Evolutionary conservation across 352 stramenopile species (phyloP).

Genomic region (Elongisporangium prolatum): DNA sequence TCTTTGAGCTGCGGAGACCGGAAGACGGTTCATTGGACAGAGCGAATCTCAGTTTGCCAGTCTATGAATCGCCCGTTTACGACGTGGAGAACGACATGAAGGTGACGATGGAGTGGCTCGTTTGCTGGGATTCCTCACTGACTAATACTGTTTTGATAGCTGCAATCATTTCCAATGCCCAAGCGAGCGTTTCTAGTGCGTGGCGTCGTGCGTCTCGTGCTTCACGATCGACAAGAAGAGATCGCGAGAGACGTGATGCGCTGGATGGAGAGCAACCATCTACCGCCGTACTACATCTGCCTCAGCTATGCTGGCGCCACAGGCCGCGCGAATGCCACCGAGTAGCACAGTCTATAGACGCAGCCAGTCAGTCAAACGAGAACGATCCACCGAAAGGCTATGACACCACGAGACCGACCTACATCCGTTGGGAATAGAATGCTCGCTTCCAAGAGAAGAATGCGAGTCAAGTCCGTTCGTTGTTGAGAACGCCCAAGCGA

Average conservation of each 20-base stretch:
- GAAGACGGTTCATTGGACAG: conserved; percentile 6
- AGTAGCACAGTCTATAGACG: conserved; percentile 1
- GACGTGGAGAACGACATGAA: conserved; percentile 56
- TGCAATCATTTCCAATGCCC: conserved; percentile 54
- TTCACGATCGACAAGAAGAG: conserved; percentile 53
- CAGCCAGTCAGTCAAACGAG: not conserved
- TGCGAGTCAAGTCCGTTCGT: not conserved
- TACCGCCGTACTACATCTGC: conserved; percentile 68
- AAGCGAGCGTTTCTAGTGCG: conserved; percentile 35
- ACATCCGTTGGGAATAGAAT: not conserved
- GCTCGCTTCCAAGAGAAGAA: not conserved
- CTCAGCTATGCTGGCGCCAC: conserved; percentile 65
- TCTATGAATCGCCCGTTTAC: conserved; percentile 56
- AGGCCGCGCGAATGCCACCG: conserved; percentile 4
- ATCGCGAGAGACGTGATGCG: conserved; percentile 41
- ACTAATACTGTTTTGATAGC: conserved; percentile 11
- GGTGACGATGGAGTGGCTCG: conserved; percentile 9
- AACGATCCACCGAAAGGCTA: not conserved
- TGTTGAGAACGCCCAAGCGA: too few relatives aligned
- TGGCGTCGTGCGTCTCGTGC: conserved; percentile 48
- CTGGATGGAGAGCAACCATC: conserved; percentile 45
- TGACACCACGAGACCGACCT: not conserved
- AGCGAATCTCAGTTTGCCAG: conserved; percentile 7
- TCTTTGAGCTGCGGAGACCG: conserved; percentile 35
- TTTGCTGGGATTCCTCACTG: not conserved